phyloP scores from a whole-genome alignment of 75 land plant species.

The Adiantum capillusveneris region DNA sequence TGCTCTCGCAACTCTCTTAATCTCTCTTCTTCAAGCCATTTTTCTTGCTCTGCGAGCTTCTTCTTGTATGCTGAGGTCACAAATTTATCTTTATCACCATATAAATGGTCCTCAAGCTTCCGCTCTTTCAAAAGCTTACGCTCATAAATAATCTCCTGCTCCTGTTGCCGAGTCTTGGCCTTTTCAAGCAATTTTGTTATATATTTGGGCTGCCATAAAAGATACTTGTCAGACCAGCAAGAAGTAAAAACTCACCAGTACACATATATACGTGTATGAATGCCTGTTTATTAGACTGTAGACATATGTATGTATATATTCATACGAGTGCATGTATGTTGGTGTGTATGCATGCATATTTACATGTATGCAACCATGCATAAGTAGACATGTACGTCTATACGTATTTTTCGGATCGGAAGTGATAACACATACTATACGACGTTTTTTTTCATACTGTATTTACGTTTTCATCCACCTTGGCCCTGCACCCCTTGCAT shows the following conservation, averaged over 20 bases:
- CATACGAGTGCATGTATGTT: too few species aligned
- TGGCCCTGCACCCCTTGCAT: too few species aligned
- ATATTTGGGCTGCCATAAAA: conserved; percentile 91
- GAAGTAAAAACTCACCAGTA: too few species aligned
- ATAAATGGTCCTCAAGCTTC: conserved; percentile 82
- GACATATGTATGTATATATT: not conserved
- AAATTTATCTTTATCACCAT: conserved; percentile 87
- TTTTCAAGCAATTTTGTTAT: conserved; percentile 58
- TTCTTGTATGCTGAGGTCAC: conserved; percentile 88
- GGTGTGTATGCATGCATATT: too few species aligned
- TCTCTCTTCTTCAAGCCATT: conserved; percentile 79
- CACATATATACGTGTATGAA: too few species aligned
- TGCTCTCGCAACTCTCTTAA: conserved; percentile 58
- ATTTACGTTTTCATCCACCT: too few species aligned
- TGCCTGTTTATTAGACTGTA: too few species aligned
- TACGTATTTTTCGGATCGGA: too few species aligned
- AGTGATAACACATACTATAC: too few species aligned
- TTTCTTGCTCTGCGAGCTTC: conserved; percentile 79
- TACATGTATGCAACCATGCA: too few species aligned
- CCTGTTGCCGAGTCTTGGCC: conserved; percentile 53
- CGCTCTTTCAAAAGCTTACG: conserved; percentile 85
- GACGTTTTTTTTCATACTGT: too few species aligned
- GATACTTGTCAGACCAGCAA: too few species aligned
- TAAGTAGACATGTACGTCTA: not conserved
- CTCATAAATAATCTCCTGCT: conserved; percentile 84